phyloP scores from a whole-genome alignment of 2,329 filamentous ascomycete species.

The Mycosphaerelloides madeirae region DNA sequence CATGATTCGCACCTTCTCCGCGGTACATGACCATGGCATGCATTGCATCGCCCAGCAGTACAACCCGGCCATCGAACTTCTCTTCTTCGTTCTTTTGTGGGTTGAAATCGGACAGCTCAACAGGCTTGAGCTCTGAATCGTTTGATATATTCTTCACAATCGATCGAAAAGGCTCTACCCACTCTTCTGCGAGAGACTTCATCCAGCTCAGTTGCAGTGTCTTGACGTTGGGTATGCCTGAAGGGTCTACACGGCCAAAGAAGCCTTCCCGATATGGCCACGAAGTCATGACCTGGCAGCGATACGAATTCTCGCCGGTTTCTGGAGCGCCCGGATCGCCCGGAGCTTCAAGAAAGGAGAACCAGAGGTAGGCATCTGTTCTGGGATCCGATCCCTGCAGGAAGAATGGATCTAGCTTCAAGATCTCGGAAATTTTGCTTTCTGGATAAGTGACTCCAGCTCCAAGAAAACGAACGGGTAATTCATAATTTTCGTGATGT shows the following conservation, averaged over 20 bases:
- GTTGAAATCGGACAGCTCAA: constrained; percentile 16
- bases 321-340: constrained; percentile 28
- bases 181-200: constrained; percentile 11
- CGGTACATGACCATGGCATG: constrained; percentile 36
- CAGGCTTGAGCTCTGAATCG: constrained; percentile 14
- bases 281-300: constrained; percentile 42
- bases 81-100: neutral
- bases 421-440: constrained; percentile 41
- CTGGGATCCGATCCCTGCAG: constrained; percentile 49
- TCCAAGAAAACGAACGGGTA: constrained; percentile 46
- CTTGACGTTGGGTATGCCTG: constrained; percentile 40
- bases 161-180: constrained; percentile 17
- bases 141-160: constrained; percentile 13
- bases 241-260: constrained; percentile 18
- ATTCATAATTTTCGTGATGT: constrained; percentile 26
- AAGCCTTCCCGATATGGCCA: constrained; percentile 38
- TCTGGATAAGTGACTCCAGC: constrained; percentile 41
- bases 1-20: constrained; percentile 22
- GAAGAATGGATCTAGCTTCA: constrained; percentile 50
- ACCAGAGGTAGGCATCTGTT: constrained; percentile 50
- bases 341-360: constrained; percentile 50
- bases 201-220: constrained; percentile 13
- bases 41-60: constrained; percentile 38
- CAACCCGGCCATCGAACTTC: constrained; percentile 28
- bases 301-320: constrained; percentile 6